Evolutionary conservation across 2,329 filamentous ascomycete species (phyloP), one percentile per base, ranked within the genome.

Genomic region (Pyrenophora graminea): DNA sequence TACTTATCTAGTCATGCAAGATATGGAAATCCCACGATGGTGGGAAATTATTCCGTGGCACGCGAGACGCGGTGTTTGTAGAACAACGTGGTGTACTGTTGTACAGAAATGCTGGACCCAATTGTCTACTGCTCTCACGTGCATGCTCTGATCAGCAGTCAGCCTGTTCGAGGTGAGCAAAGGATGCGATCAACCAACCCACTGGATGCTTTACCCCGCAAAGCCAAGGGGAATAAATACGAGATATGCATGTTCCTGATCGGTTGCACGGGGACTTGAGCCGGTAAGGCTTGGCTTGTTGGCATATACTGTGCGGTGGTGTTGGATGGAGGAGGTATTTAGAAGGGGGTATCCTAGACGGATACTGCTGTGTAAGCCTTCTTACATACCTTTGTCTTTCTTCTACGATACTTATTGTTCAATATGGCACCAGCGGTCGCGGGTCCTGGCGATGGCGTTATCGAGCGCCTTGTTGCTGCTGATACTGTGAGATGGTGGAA

Each of bases 401-500:
- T 15, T 15, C 15, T 15, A 15, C 15, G 15, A 15, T 15, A 15
- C 15, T 8, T 27, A 9, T 6, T 21, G 19, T 17, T 9, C 34
- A 39, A 7, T 5, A 69, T 70, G 66, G 63, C 64, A 10, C 64
- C 67, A 31, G 21, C 43, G 12, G 53, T 56, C n/a, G 52, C 55
- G 7, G 53, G 42, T 3, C 45, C 56, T 17, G 62, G 51, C 8
- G 63, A 68, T 2, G 60, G 64, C 17, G 59, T 70, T 21, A 56
- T 77, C 19, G 72, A 75, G 48, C 53, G 53, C 3, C 39, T 72
- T 3, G 52, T 70, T 32, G 59, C 55, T 3, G 67, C 70, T 10
- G 77, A 80, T 53, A 68, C 69, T 30, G 73, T 74, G 27, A 70
- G 71, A 48, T 85, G 82, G 81, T 85, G 79, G 72, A 77, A 76